phyloP scores from a whole-genome alignment of 192 early-diverging fungal genomes.

The Linnemannia exigua region DNA sequence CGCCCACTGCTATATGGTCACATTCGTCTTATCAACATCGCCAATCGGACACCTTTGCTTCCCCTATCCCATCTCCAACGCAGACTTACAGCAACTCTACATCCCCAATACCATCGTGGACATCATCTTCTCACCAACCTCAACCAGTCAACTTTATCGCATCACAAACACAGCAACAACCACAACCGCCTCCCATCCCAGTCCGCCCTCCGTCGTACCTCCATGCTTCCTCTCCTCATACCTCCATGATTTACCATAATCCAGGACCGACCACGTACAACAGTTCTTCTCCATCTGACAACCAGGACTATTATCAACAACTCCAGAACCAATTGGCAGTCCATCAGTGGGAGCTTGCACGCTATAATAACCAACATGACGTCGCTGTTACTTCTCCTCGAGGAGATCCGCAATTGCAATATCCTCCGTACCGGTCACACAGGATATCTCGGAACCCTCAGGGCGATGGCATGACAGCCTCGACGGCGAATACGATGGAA shows the following conservation, averaged over 20 bases:
- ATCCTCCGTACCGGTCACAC: background rate
- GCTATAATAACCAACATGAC: background rate
- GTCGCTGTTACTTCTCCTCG: no score
- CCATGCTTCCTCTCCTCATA: no score
- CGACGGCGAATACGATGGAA: background rate
- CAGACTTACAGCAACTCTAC: background rate
- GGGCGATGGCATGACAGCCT: background rate
- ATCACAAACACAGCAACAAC: no score
- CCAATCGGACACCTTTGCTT: background rate
- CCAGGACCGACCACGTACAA: background rate
- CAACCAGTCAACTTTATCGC: background rate
- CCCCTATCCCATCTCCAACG: background rate
- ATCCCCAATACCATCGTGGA: no score
- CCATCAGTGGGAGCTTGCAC: background rate
- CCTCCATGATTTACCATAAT: no score
- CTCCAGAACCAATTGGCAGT: background rate
- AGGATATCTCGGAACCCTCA: background rate
- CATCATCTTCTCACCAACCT: no score
- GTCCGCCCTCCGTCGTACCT: no score
- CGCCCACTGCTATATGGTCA: background rate
- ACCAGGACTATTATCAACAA: background rate
- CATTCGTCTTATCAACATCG: background rate
- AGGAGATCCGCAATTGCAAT: no score
- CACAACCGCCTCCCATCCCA: no score
- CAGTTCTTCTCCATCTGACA: background rate